Evolutionary conservation across 108 stramenopile species (phyloP), one percentile per base, ranked within the genome.

Genomic region (Pseudonitzschia multistriata): DNA sequence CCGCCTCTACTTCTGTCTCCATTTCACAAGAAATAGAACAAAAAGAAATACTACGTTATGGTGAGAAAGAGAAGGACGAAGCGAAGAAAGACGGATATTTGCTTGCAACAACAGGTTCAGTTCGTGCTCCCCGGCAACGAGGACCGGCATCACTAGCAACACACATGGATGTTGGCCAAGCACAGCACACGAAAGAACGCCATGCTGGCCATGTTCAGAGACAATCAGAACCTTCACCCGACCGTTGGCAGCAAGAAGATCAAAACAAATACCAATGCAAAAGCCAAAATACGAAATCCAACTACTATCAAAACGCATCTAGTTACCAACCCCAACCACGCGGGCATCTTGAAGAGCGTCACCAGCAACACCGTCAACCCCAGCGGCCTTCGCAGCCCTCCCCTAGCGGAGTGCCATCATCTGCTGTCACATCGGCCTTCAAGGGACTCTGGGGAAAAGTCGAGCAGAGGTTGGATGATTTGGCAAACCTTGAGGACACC

Each of bases 381-480:
- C 71, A 21, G 63, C 69, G 14, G 54, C 57, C 3, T 55, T 33
- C 34, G 22, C 57, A 40, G 56, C 34, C 33, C 11, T 39, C 42
- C 21, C 31, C 28, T 19, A 8, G 17, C 3, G 35, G 17, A 33
- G 3, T 35, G 7, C 4, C 28, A 11, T 30, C 59, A 11, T 63
- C 62, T 25, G 62, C 31, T 5, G 27, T 57, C 13, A 17, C 56
- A 6, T 57, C 56, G 36, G 56, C 39, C n/a, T 34, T 71, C 37
- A 79, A 76, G 40, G 35, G 53, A 1, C 33, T 86, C 10, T 79
- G 72, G 77, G 57, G 73, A 31, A 70, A 57, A n/a, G 76, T 86
- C 3, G 85, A 83, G 68, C 25, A 61, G 30, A 71, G 79, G 22
- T 59, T 86, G 72, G 85, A 86, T 69, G 67, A 49, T 3, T 64